Evolutionary conservation across 768 basidiomycete species (phyloP).

Genomic region (Boletus speciosus): DNA sequence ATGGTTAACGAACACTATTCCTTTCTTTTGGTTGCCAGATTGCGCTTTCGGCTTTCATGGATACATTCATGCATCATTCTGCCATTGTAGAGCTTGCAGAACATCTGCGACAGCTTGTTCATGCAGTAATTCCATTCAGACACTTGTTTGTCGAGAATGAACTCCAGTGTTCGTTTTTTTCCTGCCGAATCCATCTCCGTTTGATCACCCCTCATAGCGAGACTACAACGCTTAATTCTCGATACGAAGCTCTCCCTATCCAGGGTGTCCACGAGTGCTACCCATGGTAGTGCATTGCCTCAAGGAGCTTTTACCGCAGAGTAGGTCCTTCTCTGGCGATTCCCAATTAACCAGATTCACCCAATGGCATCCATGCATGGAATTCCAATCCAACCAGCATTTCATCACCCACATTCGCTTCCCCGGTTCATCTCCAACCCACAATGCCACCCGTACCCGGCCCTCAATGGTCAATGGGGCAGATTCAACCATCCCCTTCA

Average conservation of each 20-base stretch:
- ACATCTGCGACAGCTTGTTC: slow-evolving; percentile 18
- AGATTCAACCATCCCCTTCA: not conserved
- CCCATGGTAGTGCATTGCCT: not conserved
- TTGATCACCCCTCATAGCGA: slow-evolving; percentile 12
- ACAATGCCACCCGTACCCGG: not conserved
- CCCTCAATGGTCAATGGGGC: not conserved
- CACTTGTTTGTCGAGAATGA: slow-evolving; percentile 20
- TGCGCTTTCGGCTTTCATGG: slow-evolving; percentile 17
- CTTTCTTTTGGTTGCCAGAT: slow-evolving; percentile 16
- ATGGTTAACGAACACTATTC: not conserved
- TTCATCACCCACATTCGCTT: not conserved
- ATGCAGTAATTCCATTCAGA: slow-evolving; percentile 18
- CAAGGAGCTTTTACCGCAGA: not conserved
- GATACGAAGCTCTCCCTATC: slow-evolving; percentile 7
- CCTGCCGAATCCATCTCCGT: not conserved
- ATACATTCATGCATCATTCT: slow-evolving; percentile 5
- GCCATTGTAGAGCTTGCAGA: slow-evolving; percentile 3
- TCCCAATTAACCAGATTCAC: slow-evolving; percentile 3
- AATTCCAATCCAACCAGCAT: not conserved
- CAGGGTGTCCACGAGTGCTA: not conserved
- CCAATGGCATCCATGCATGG: not conserved
- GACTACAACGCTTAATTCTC: slow-evolving; percentile 15
- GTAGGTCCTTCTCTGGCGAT: slow-evolving; percentile 13
- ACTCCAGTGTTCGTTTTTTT: slow-evolving; percentile 19
- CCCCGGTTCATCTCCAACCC: not conserved